phyloP scores from a whole-genome alignment of 208 protist species.

The Leishmania lainsoni region DNA sequence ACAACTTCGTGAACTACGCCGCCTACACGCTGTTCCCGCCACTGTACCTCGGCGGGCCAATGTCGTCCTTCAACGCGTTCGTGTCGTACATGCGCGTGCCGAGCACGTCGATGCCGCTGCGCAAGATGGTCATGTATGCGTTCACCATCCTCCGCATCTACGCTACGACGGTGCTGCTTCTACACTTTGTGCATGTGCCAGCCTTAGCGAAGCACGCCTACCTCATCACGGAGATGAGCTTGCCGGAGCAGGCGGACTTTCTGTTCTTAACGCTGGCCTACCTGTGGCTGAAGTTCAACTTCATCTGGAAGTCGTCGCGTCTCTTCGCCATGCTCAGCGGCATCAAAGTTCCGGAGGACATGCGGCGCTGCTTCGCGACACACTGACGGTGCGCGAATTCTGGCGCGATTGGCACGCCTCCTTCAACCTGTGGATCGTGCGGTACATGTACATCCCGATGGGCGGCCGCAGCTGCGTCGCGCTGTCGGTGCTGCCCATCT shows the following conservation, averaged over 20 bases:
- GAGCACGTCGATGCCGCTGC: conserved; percentile 30
- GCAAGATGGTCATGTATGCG: conserved; percentile 20
- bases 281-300: conserved; percentile 90
- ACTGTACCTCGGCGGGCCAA: conserved; percentile 90
- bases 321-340: conserved; percentile 81
- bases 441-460: conserved; percentile 95
- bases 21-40: conserved; percentile 91
- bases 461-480: conserved; percentile 66
- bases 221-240: conserved; percentile 79
- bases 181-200: conserved; percentile 61
- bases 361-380: conserved; percentile 73
- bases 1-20: conserved; percentile 78
- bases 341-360: conserved; percentile 90
- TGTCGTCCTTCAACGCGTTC: conserved; percentile 91
- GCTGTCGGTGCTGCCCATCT: conserved; percentile 85
- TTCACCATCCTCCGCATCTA: conserved; percentile 22
- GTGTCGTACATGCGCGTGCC: conserved; percentile 60
- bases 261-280: conserved; percentile 66
- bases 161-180: conserved; percentile 16
- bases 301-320: conserved; percentile 90
- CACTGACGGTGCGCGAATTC: conserved; percentile 69
- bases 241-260: conserved; percentile 81
- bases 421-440: conserved; percentile 94
- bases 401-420: conserved; percentile 94
- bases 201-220: conserved; percentile 49